Evolutionary conservation across 495 filamentous ascomycete genomes (phyloP).

Genomic region (Penicillium canariense): DNA sequence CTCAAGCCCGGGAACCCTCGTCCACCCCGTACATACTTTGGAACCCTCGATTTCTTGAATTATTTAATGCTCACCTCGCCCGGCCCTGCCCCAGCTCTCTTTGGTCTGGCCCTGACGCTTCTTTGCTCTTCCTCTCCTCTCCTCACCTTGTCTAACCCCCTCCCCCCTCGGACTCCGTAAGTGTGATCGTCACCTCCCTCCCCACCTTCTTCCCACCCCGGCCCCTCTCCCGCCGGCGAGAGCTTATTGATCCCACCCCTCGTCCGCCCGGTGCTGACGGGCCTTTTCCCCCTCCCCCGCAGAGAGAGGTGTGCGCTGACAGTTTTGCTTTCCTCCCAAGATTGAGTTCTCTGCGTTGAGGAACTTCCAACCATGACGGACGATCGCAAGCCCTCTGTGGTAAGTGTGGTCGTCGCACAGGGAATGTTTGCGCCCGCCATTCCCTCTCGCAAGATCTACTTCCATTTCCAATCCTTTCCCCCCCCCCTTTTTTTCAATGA

Average conservation of each 20-base stretch:
- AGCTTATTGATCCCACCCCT: conserved; percentile 17
- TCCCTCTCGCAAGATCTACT: not conserved
- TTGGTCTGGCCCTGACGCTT: not conserved
- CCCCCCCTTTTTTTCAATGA: not conserved
- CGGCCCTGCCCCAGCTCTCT: not conserved
- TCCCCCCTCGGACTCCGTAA: conserved; percentile 4
- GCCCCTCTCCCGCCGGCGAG: not conserved
- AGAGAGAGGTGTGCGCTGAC: conserved; percentile 5
- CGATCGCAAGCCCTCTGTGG: conserved; percentile 64
- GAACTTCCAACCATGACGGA: conserved; percentile 59
- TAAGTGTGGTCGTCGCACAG: conserved; percentile 33
- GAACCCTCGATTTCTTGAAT: not conserved
- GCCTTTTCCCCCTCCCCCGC: not conserved
- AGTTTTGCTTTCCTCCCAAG: not conserved
- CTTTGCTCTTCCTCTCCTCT: conserved; percentile 2
- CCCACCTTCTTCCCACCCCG: not conserved
- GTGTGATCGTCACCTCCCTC: conserved; percentile 1
- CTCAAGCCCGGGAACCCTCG: too few relatives aligned
- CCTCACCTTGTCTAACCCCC: not conserved
- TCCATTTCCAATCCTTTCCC: too few relatives aligned
- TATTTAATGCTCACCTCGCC: not conserved
- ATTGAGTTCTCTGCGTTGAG: not conserved
- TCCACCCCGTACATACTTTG: not conserved
- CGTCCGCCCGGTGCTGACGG: not conserved
- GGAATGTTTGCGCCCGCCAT: not conserved